Evolutionary conservation across 495 filamentous ascomycete genomes (phyloP).

Genomic region (Aspergillus leporis): DNA sequence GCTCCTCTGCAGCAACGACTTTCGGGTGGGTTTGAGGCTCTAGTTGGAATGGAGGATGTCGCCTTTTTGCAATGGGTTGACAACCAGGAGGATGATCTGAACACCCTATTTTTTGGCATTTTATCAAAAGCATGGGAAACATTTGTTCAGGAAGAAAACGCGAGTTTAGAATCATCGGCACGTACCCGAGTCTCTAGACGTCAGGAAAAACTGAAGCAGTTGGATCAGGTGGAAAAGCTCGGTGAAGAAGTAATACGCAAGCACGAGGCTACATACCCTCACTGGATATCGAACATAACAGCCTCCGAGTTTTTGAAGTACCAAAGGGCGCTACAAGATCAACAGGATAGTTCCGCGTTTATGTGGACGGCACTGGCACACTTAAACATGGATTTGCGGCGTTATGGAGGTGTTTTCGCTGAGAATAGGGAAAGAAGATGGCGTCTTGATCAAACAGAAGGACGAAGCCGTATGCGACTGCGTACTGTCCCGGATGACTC

Average conservation of each 20-base stretch:
- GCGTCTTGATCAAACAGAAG: constrained; percentile 94
- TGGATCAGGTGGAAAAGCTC: constrained; percentile 66
- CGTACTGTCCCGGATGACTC: constrained; percentile 77
- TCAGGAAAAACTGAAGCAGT: constrained; percentile 77
- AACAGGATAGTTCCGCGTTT: constrained; percentile 81
- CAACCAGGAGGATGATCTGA: constrained; percentile 75
- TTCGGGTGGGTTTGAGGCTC: constrained; percentile 75
- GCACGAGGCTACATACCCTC: constrained; percentile 79
- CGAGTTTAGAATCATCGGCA: constrained; percentile 68
- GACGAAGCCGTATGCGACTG: constrained; percentile 90
- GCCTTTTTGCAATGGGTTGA: constrained; percentile 88
- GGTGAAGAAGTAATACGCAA: constrained; percentile 70
- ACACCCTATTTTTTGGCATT: constrained; percentile 74
- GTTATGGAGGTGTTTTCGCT: constrained; percentile 77
- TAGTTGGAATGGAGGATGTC: constrained; percentile 83
- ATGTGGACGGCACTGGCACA: constrained; percentile 70
- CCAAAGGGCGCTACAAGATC: constrained; percentile 82
- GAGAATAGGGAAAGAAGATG: constrained; percentile 67
- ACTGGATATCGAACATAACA: constrained; percentile 94
- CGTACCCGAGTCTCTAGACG: constrained; percentile 68
- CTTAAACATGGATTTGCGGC: constrained; percentile 69
- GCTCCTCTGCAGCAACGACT: constrained; percentile 67
- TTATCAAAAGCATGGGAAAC: constrained; percentile 81
- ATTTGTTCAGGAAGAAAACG: constrained; percentile 79
- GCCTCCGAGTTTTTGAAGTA: constrained; percentile 88